These are phyloP conservation scores for Lactuca sativa DNA, from an alignment of 129 eudicot species.

Conservation along the genomic window DNA sequence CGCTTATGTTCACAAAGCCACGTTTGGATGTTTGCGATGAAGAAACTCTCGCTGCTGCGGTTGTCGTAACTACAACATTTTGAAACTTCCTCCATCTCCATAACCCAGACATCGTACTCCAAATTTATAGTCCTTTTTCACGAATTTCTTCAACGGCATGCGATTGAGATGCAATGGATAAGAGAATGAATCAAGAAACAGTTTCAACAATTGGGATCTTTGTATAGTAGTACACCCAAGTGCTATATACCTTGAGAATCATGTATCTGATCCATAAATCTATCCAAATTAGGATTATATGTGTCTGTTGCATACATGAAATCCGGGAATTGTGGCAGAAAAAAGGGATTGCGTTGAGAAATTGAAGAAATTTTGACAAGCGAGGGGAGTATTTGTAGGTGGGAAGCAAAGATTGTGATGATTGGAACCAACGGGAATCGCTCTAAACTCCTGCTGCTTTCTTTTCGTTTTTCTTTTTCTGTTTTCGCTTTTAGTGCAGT, in stretches of 20 bases:
- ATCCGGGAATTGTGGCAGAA: conserved; percentile 24
- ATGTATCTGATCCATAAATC: conserved; percentile 15
- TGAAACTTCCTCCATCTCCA: conserved; percentile 50
- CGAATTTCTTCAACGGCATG: conserved; percentile 7
- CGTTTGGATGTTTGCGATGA: conserved; percentile 18
- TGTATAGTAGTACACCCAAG: conserved; percentile 10
- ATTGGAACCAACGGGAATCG: conserved; percentile 14
- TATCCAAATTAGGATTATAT: conserved; percentile 13
- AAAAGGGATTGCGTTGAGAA: conserved; percentile 23
- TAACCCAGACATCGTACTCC: conserved; percentile 42
- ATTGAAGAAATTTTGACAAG: conserved; percentile 1
- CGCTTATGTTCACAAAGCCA: conserved; percentile 30
- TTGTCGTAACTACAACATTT: conserved; percentile 18
- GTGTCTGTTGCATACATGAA: conserved; percentile 14
- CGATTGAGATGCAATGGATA: conserved; percentile 13
- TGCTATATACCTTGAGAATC: conserved; percentile 23
- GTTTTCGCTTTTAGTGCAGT: neutral
- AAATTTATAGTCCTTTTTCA: neutral
- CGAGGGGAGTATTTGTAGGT: conserved; percentile 7
- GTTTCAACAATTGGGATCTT: conserved; percentile 22
- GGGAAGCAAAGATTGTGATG: conserved; percentile 33
- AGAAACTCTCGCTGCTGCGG: neutral
- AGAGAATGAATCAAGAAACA: conserved; percentile 2
- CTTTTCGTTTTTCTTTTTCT: neutral
- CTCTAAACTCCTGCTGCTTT: neutral